Evolutionary conservation across 1,284 basidiomycete species (phyloP).

Genomic region (Tremellales sp.): DNA sequence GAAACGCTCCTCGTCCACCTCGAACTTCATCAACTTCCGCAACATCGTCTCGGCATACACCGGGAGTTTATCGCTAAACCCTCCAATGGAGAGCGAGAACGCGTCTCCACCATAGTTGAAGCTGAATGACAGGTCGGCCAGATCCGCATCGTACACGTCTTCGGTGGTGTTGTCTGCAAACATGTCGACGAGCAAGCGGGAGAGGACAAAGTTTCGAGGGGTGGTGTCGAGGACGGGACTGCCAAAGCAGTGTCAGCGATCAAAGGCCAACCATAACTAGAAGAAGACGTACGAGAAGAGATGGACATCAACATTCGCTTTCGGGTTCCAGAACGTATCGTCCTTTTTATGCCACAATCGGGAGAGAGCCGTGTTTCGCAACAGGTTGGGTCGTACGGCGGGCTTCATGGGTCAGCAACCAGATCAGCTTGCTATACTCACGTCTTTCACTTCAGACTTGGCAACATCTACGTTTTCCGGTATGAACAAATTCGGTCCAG

Average conservation of each 20-base stretch:
- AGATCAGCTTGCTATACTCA: slow-evolving; percentile 35
- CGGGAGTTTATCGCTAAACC: slow-evolving; percentile 92
- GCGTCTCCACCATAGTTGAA: slow-evolving; percentile 66
- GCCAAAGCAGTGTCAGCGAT: not conserved
- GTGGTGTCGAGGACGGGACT: slow-evolving; percentile 47
- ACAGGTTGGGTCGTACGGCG: slow-evolving; percentile 66
- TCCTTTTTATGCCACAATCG: slow-evolving; percentile 94
- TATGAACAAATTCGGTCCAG: slow-evolving; percentile 82
- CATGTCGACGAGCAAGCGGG: slow-evolving; percentile 70
- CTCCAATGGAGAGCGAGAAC: slow-evolving; percentile 66
- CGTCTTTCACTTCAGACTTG: slow-evolving; percentile 63
- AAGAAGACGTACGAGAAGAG: slow-evolving; percentile 33
- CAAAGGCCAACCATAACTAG: not conserved
- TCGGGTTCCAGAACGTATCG: slow-evolving; percentile 90
- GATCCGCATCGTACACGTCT: slow-evolving; percentile 86
- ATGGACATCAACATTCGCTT: slow-evolving; percentile 55
- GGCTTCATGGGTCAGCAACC: slow-evolving; percentile 53
- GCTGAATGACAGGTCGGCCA: slow-evolving; percentile 81
- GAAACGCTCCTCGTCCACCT: slow-evolving; percentile 69
- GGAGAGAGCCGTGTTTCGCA: slow-evolving; percentile 66
- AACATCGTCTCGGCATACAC: slow-evolving; percentile 74
- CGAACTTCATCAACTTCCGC: slow-evolving; percentile 64
- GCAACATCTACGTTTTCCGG: slow-evolving; percentile 81
- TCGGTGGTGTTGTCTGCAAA: slow-evolving; percentile 87
- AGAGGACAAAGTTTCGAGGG: slow-evolving; percentile 44